A percentile compares a stretch with the other conserved stretches of the same genome.
Evolutionary conservation across 208 protist species (phyloP).

Genomic region (Acanthamoeba castellanii): DNA sequence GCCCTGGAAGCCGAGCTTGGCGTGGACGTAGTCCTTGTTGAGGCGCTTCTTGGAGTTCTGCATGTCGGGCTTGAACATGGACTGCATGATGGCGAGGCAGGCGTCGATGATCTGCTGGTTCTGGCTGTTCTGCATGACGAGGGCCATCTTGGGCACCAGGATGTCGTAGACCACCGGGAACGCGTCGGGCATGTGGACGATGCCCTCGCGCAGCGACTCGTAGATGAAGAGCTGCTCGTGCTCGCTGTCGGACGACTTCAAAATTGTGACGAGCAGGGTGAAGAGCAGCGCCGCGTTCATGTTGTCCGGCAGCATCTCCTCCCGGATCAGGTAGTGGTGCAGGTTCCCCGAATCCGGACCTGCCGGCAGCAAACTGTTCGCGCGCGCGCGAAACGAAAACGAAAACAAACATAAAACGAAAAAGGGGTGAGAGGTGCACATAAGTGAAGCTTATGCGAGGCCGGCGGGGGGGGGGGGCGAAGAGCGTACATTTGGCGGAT

Average conservation of each 20-base stretch:
- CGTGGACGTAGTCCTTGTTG: constrained; percentile 45
- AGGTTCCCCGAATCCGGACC: constrained; percentile 50
- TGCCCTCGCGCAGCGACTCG: constrained; percentile 56
- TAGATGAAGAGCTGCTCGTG: constrained; percentile 72
- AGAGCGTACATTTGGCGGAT: constrained; percentile 56
- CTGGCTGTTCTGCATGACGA: constrained; percentile 70
- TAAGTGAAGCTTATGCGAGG: too few species aligned
- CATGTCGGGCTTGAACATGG: constrained; percentile 45
- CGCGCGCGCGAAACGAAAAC: background rate
- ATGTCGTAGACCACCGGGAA: constrained; percentile 70
- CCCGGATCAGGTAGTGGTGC: constrained; percentile 63
- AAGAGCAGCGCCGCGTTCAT: constrained; percentile 67
- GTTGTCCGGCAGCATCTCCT: constrained; percentile 64
- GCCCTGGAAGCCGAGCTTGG: constrained; percentile 46
- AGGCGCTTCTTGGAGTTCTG: constrained; percentile 52
- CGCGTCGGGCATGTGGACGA: constrained; percentile 51
- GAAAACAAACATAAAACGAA: constrained; percentile 29
- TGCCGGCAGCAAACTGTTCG: constrained; percentile 53
- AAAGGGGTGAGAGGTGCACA: too few species aligned
- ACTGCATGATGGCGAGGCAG: constrained; percentile 64
- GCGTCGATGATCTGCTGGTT: constrained; percentile 71
- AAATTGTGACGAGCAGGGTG: constrained; percentile 67
- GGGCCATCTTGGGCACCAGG: constrained; percentile 66
- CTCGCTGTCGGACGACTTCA: constrained; percentile 69
- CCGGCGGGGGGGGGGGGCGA: background rate